Base-by-base conservation (phyloP, 306 rosid species). In the Lathyrus tuberosus region DNA sequence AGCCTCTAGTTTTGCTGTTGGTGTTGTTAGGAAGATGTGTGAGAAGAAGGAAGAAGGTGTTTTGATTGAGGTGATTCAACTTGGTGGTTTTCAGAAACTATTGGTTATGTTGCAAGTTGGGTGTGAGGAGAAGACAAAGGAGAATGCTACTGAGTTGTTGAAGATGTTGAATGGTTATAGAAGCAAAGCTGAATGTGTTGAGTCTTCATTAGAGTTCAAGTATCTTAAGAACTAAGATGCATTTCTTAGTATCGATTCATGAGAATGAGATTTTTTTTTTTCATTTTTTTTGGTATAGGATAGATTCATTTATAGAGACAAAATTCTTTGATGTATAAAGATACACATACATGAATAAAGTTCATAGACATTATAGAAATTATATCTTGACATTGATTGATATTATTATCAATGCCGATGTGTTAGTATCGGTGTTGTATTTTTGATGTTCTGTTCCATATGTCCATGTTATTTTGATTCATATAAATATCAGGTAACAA, bases 81-180 rank as follows among this genome's bases (percentile, higher is more conserved):
- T 80, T 20, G 95, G 92, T 10, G 88, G 81, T 20, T 84, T 89
- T 62, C 89, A 89, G 78, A 92, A 92, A 77, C 69, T 89, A 3
- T 76, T 92, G 88, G 88, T 92, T 65, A 16, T 89, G 70, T 78
- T 92, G 81, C 98, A 92, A 67, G 84, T 89, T 38, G 95, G 98
- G 1, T 88, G 92, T 69, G 81, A 72, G 10, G 91, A 81, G 62
- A 69, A 53, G 11, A 77, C 80, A 22, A 92, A 84, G 76, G 89
- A 60, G 77, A 85, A 89, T 81, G 83, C 77, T 11, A 82, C 85
- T 0, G 85, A 86, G 62, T 67, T 89, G 80, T 79, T 92, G 85
- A 92, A 92, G 63, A 26, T 86, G 78, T 37, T 92, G 79, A 87
- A 92, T 83, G 81, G 59, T 61, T 78, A 77, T 30, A 84, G 40